Base-by-base conservation (phyloP, 2,329 filamentous ascomycete species). In the Cryphonectria naterciae region DNA sequence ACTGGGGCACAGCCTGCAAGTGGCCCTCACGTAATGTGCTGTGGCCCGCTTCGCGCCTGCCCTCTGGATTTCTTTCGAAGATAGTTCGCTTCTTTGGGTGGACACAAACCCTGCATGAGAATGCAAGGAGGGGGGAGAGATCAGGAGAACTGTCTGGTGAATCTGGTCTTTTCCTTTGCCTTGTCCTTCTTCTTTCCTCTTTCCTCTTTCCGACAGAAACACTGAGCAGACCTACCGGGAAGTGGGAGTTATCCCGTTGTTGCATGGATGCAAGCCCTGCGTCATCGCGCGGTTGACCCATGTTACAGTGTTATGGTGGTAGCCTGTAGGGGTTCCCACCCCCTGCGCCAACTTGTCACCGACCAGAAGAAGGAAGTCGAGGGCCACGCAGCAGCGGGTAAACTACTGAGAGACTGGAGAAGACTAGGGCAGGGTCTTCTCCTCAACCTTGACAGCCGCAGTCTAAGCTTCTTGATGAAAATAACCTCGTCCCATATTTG, bases 401-500 rank as follows among this genome's bases (percentile, higher is more conserved):
- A 11, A 39, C 19, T 49, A 10, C 22, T 49, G 46, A 3, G 46
- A 7, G n/a, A 19, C 43, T 49, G 46, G 46, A 49, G 46, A n/a
- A 49, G 8, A 49, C 46, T 15, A 58, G 54, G 54, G 19, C 19
- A 58, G 54, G 54, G 54, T 58, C 25, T 32, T 4, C 28, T 58
- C 17, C 54, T 58, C 13, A 32, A 19, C 25, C 54, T 58, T 58
- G 25, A 56, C 25, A 28, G 54, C 13, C 54, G 54, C 54, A 58
- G 54, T 58, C 28, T 58, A 32, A 32, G 25, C 28, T 58, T 13
- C 28, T 32, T 19, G 58, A 22, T 11, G n/a, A 62, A 62, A 62
- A 62, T 39, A 62, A 64, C 39, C n/a, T 64, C 61, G 39, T 41
- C 37, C 61, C 61, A 64, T 64, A 49, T 25, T 43, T 46, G 61